Base-by-base conservation (phyloP, 2,329 filamentous ascomycete genomes). In the Claviceps sp. region DNA sequence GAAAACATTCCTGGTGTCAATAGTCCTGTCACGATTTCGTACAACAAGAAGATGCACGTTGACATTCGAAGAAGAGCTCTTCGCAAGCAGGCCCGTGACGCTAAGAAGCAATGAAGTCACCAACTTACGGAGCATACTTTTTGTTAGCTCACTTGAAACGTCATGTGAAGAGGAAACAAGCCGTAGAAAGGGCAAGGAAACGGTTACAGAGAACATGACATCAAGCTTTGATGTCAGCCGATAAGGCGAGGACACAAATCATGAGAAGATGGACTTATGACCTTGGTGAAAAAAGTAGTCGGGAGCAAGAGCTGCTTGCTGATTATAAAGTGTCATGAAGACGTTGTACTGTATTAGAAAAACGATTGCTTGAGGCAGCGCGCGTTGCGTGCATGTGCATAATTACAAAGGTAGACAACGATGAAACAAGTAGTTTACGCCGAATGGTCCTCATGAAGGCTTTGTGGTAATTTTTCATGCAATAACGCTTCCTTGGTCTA, bases 51-150 rank as follows among this genome's bases (percentile, higher is more conserved):
- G 58, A 90, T 94, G 83, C 90, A 96, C 65, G 72, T 85, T 62
- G 82, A 84, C 54, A 95, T 96, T 56, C 82, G 90, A 60, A 84
- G 77, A 66, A 78, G 89, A 52, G 90, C 90, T 42, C 70, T 96
- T 64, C 84, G 78, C 65, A 96, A 95, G 77, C 84, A 82, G 4
- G 88, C 87, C 61, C 80, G 88, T 46, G 86, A 94, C 51, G 82
- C 81, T 9, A 88, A 88, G 78, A 87, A 86, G 70, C 65, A 70
- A 61, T 70, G 61, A 58, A 43, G 5, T 30, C 30, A 40, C 13
- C 7, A 20, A 43, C 18, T 9, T 7, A 20, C 34, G n/a, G 44
- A 37, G 8, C 37, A 13, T 11, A 13, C 5, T 30, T n/a, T 38
- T n/a, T 38, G n/a, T 18, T 16, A 16, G 16, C 30, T 22, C 37